phyloP scores from a whole-genome alignment of 176 grass and related monocot species.

The Eragrostis nindensis region DNA sequence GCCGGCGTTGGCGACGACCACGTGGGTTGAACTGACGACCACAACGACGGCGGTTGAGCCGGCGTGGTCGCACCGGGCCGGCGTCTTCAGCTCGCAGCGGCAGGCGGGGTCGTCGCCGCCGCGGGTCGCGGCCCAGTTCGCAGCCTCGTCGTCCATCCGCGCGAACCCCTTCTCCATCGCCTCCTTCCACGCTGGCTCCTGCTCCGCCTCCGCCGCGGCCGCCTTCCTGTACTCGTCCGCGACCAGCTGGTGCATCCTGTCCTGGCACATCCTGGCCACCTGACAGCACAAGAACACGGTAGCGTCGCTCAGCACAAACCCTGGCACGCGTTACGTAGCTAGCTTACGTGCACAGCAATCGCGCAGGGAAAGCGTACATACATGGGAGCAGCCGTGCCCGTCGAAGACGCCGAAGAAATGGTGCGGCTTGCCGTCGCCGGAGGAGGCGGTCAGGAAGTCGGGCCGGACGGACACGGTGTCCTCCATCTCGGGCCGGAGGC shows the following conservation, averaged over 20 bases:
- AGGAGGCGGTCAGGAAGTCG: conserved; percentile 42
- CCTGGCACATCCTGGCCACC: conserved; percentile 60
- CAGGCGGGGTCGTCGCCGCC: conserved; percentile 25
- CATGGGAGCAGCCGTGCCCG: conserved; percentile 64
- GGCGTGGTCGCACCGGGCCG: conserved; percentile 56
- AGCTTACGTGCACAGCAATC: no score
- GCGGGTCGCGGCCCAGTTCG: conserved; percentile 10
- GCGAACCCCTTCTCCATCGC: conserved; percentile 61
- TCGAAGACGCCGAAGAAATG: conserved; percentile 73
- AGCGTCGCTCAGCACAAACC: conserved; percentile 1
- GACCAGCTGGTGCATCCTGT: conserved; percentile 62
- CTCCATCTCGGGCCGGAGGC: conserved; percentile 64
- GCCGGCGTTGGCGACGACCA: conserved; percentile 73
- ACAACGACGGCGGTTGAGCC: conserved; percentile 71
- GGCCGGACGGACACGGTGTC: conserved; percentile 54
- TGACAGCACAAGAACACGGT: conserved; percentile 12
- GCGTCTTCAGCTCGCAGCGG: conserved; percentile 61
- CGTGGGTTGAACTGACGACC: conserved; percentile 40
- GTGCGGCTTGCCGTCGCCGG: conserved; percentile 32
- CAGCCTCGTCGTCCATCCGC: conserved; percentile 53
- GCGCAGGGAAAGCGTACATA: not conserved
- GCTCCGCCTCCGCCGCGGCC: not conserved
- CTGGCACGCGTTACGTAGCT: no score
- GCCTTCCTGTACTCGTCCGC: conserved; percentile 53
- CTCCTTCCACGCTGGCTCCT: conserved; percentile 51